Evolutionary conservation across 257 asterid species (phyloP).

Genomic region (Fraxinus cuspidata): DNA sequence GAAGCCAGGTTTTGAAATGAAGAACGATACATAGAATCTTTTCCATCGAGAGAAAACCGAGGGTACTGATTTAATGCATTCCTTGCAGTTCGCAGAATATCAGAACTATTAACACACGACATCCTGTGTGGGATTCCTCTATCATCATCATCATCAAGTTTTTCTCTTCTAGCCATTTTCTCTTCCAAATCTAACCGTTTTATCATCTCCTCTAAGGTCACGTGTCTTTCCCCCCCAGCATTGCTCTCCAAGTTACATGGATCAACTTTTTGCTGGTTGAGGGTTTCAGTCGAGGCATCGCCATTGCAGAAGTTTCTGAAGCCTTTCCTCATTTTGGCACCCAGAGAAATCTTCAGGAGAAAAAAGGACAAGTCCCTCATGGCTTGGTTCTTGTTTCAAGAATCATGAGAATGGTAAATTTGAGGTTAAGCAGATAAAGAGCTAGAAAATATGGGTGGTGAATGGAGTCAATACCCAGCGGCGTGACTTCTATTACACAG

Average conservation of each 20-base stretch:
- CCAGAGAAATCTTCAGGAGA: slow-evolving; percentile 68
- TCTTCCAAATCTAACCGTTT: slow-evolving; percentile 72
- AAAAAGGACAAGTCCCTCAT: slow-evolving; percentile 62
- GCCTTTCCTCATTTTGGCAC: slow-evolving; percentile 77
- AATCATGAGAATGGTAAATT: not conserved
- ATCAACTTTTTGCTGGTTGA: slow-evolving; percentile 45
- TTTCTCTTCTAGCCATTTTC: slow-evolving; percentile 37
- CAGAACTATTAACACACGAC: slow-evolving; percentile 91
- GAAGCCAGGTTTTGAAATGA: slow-evolving; percentile 53
- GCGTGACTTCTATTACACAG: slow-evolving; percentile 24
- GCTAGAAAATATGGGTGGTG: slow-evolving; percentile 23
- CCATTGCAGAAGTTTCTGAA: slow-evolving; percentile 69
- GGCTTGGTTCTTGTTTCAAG: slow-evolving; percentile 14
- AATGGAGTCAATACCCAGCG: slow-evolving; percentile 33
- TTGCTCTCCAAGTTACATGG: not conserved
- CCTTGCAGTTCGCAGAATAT: slow-evolving; percentile 68
- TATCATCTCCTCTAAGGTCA: slow-evolving; percentile 83
- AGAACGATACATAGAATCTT: slow-evolving; percentile 74
- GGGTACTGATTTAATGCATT: slow-evolving; percentile 89
- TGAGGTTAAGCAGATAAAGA: not conserved
- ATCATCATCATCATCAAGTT: slow-evolving; percentile 25
- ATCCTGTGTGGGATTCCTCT: slow-evolving; percentile 50
- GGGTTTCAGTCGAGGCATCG: slow-evolving; percentile 77
- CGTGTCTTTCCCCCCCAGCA: slow-evolving; percentile 39
- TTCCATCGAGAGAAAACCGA: slow-evolving; percentile 91